A percentile compares a stretch with the other conserved stretches of the same genome.
These are phyloP conservation scores for Corylus heterophylla DNA, from an alignment of 306 rosid species.

Conservation along the genomic window DNA sequence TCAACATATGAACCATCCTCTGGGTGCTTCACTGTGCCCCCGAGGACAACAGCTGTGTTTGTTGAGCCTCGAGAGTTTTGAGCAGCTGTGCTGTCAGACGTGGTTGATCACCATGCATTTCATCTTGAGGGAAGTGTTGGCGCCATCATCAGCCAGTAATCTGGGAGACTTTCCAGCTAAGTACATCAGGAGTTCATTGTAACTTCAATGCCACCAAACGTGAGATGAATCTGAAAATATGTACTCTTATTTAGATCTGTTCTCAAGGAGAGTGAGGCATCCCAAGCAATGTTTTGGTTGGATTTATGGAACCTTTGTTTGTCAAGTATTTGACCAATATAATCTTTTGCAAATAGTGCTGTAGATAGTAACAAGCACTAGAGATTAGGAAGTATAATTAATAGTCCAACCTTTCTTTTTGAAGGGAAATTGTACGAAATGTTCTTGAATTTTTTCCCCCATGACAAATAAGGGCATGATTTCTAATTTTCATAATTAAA, in stretches of 20 bases:
- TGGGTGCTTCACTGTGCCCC: slow-evolving; percentile 66
- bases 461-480: no score
- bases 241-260: neutral
- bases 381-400: neutral
- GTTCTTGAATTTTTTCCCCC: no score
- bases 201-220: neutral
- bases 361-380: neutral
- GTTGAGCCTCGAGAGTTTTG: slow-evolving; percentile 59
- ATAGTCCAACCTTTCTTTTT: neutral
- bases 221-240: neutral
- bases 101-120: neutral
- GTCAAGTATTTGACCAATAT: neutral
- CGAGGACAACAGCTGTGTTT: slow-evolving; percentile 74
- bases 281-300: neutral
- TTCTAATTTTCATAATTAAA: no score
- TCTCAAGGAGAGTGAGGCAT: neutral
- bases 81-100: slow-evolving; percentile 12
- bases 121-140: neutral
- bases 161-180: neutral
- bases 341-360: neutral
- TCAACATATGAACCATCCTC: slow-evolving; percentile 62
- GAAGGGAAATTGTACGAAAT: no score
- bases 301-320: neutral
- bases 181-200: neutral
- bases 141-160: neutral